Conservation (phyloP, 495 filamentous ascomycete genomes). For the Aspergillus taichungensis region DNA sequence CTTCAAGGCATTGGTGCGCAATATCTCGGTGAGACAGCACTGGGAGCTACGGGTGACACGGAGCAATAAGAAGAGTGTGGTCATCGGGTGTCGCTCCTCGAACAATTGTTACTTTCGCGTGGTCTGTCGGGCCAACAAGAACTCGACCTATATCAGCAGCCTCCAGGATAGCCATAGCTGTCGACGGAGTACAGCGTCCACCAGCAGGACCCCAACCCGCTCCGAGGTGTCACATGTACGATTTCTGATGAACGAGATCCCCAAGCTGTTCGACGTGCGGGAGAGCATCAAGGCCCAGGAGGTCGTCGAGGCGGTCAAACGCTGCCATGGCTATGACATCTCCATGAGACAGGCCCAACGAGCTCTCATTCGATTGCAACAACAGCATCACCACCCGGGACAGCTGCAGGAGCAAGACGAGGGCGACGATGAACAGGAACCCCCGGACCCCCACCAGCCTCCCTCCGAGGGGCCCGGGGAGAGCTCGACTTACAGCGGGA, state of each 20-base stretch:
- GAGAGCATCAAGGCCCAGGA: conserved; percentile 31
- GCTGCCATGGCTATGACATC: conserved; percentile 40
- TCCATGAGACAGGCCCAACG: conserved; percentile 39
- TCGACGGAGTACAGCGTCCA: conserved; percentile 24
- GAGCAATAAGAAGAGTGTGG: conserved; percentile 42
- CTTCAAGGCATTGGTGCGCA: conserved; percentile 35
- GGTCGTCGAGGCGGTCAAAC: conserved; percentile 37
- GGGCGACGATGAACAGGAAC: conserved; percentile 13
- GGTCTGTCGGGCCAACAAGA: conserved; percentile 40
- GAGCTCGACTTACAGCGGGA: conserved; percentile 16
- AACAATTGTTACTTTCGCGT: conserved; percentile 38
- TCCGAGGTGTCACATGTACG: conserved; percentile 42
- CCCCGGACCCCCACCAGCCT: conserved; percentile 8
- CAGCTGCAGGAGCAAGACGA: conserved; percentile 18
- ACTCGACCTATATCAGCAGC: conserved; percentile 39
- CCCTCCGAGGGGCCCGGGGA: conserved; percentile 11
- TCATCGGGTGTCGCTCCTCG: conserved; percentile 36
- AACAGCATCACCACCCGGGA: conserved; percentile 4
- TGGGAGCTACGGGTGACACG: conserved; percentile 40
- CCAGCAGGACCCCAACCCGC: conserved; percentile 30
- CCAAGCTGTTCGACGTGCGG: conserved; percentile 38
- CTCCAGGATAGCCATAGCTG: conserved; percentile 39
- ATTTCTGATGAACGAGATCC: conserved; percentile 37
- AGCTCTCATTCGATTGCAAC: conserved; percentile 34
- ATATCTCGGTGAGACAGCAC: conserved; percentile 38